Evolutionary conservation across 495 filamentous ascomycete species (phyloP), one percentile per base, ranked within the genome.

Genomic region (Aspergillus cavernicola): DNA sequence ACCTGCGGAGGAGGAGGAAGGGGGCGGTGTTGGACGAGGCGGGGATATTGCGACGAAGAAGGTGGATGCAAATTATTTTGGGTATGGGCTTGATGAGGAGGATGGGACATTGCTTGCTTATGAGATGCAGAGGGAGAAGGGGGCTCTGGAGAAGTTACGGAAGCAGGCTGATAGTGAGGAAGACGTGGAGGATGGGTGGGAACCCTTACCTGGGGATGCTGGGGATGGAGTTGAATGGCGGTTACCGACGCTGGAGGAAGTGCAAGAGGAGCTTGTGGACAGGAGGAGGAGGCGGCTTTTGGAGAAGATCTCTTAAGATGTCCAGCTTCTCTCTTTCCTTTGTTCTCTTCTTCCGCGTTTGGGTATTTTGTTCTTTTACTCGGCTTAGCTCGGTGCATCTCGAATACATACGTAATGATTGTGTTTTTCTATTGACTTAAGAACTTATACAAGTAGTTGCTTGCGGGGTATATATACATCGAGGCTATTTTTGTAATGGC

Each of bases 11-110:
- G 80, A 86, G 39, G 78, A 80, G 58, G 77, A 79, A 53, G 71
- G 68, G 9, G 73, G 72, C 69, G 18, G 79, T 80, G 62, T 85
- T 79, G 62, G 89, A 81, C 68, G 70, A 39, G 76, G 82, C 38
- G 74, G 75, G 36, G 90, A 96, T 62, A 69, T 97, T 69, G 72
- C 71, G 53, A 78, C 90, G 54, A 85, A 79, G 73, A 81, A 85
- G 58, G 91, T 97, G 3, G 90, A 98, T 78, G 95, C 95, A 16
- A 86, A 85, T 41, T 98, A 98, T 62, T 98, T 96, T 64, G 93
- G 93, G 28, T 98, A 95, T 68, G 89, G 90, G 59, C 79, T 92
- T 20, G 90, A 92, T 62, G 93, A 97, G 69, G 93, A 97, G 69
- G 93, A 97, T 70, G 90, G 88, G 0, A 81, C 80, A 40, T 64